Evolutionary conservation across 768 basidiomycete species (phyloP), one percentile per base, ranked within the genome.

Genomic region (Mycena galericulata): DNA sequence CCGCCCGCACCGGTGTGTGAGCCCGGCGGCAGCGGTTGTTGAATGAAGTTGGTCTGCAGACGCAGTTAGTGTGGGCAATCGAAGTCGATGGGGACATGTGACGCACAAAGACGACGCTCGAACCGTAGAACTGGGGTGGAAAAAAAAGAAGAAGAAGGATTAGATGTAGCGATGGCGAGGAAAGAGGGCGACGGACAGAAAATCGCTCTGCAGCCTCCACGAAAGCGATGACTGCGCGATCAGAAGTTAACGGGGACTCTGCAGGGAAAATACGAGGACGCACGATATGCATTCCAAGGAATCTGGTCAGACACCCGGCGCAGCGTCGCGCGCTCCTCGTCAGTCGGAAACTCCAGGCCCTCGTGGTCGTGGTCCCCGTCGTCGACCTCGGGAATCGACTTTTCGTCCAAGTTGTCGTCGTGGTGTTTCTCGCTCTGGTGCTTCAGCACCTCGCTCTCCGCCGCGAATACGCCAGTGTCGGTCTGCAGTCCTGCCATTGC

Each of bases 131-230:
- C 64, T 69, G n/a, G 8, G n/a, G n/a, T n/a, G n/a, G n/a, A n/a
- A n/a, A n/a, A n/a, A n/a, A n/a, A 18, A 24, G 4, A 15, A 26
- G 22, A 30, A 24, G 12, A 38, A 20, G 49, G 17, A 49, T 22
- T 5, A 29, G 12, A 7, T 4, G 29, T 3, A 14, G 22, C 20
- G n/a, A 30, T 1, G 29, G 10, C 30, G 20, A 24, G 17, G 27
- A 17, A 40, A 12, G 20, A 8, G 3, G 43, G n/a, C 20, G 17
- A 76, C 84, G 51, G 67, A 88, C 87, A 38, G 92, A 92, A 78
- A 94, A 94, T 17, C 92, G 89, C 74, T 93, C 92, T 4, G 89
- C 90, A 46, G 91, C 78, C 76, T 93, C 91, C 29, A 92, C 82
- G 32, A 89, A 30, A 18, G 90, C 91, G 57, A 93, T 90, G 61